A percentile compares a stretch with the other conserved stretches of the same genome.
phyloP scores from a whole-genome alignment of 2,329 filamentous ascomycete species.

The Hymenoscyphus occultus region DNA sequence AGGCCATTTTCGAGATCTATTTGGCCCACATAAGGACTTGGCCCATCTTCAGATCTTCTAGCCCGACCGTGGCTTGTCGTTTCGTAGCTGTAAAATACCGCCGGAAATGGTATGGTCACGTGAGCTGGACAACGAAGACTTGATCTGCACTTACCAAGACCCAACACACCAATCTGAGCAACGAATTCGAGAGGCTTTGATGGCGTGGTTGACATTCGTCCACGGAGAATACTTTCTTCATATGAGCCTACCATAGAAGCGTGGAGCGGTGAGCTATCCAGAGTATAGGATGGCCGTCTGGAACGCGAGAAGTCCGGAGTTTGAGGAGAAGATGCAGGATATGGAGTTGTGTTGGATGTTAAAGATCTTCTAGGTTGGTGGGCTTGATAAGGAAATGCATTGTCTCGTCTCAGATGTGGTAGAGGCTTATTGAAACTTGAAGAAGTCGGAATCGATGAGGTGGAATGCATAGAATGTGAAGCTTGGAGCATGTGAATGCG shows the following conservation, averaged over 20 bases:
- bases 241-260: slow-evolving; percentile 97
- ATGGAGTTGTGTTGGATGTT: slow-evolving; percentile 52
- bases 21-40: slow-evolving; percentile 92
- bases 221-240: slow-evolving; percentile 91
- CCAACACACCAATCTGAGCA: slow-evolving; percentile 91
- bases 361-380: slow-evolving; percentile 77
- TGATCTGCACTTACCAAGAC: slow-evolving; percentile 82
- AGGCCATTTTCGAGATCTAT: slow-evolving; percentile 87
- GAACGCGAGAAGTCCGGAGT: slow-evolving; percentile 51
- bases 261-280: slow-evolving; percentile 74
- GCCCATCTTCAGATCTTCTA: slow-evolving; percentile 72
- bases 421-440: slow-evolving; percentile 45
- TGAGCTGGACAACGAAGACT: slow-evolving; percentile 84
- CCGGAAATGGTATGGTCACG: slow-evolving; percentile 85
- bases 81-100: slow-evolving; percentile 93
- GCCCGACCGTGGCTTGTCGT: slow-evolving; percentile 58
- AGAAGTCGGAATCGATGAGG: slow-evolving; percentile 37
- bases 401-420: slow-evolving; percentile 54
- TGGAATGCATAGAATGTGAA: slow-evolving; percentile 49
- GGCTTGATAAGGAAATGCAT: slow-evolving; percentile 68
- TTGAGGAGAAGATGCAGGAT: slow-evolving; percentile 44
- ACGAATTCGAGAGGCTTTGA: slow-evolving; percentile 91
- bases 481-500: slow-evolving; percentile 73
- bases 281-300: slow-evolving; percentile 67
- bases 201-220: slow-evolving; percentile 93